Base-by-base conservation (phyloP, 78 protist species). In the Dictyostelium purpureum region DNA sequence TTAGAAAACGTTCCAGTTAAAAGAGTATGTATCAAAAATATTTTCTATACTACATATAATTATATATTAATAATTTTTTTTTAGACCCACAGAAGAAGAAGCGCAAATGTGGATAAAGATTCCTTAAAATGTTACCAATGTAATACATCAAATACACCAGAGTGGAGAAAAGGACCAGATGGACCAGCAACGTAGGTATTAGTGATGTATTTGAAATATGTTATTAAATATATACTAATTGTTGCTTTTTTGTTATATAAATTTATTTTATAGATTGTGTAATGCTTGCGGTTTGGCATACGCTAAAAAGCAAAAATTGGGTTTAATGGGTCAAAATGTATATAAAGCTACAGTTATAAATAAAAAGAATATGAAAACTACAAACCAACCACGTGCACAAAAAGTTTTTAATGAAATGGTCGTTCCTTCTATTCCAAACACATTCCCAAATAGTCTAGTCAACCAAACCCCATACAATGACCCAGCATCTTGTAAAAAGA, bases 131-230 rank as follows among this genome's bases (percentile, higher is more conserved):
- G 92, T 85, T 56, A 52, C 49, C 78, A 85, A 45, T 70, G 80
- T 61, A 70, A 85, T 57, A 85, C 92, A 9, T 73, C 42, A 18
- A 70, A 59, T n/a, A 85, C 92, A 14, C 92, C 92, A 47, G 92
- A 85, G 59, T 85, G 92, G 92, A 85, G 92, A 73, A 85, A 85
- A 73, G 92, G 92, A 7, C 92, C 92, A 28, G 92, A 85, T 24
- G 92, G 92, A 5, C 92, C 92, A 10, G 92, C 92, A 66, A 85
- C 92, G 90, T 83, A 71, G 16, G 79, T 83, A 54, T 70, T 37
- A 43, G 0, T 59, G 4, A 7, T 59, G 10, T 54, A n/a, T 54
- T 19, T 19, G 35, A 52, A 21, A 54, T 4, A n/a, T 5, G n/a
- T 21, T 16, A n/a, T 7, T 7, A 56, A 56, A 2, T 24, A 56